A percentile compares a stretch with the other conserved stretches of the same genome.
phyloP scores from a whole-genome alignment of 208 protist genomes.

The Sergeia podlipaevii region DNA sequence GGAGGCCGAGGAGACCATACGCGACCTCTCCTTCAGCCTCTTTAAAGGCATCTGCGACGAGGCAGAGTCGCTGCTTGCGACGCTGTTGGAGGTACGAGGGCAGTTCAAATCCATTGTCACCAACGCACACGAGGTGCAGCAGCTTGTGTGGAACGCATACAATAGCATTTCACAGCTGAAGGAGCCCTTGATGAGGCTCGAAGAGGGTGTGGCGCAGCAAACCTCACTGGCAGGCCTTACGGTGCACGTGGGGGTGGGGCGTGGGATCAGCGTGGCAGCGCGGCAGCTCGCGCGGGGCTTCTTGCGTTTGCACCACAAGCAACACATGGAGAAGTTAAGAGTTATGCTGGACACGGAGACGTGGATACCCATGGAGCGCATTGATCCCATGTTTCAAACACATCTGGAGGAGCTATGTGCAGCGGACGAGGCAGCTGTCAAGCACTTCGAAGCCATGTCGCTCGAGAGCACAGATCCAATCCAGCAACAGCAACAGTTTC shows the following conservation, averaged over 20 bases:
- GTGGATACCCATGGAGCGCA: constrained; percentile 47
- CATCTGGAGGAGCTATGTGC: constrained; percentile 60
- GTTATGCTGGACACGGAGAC: constrained; percentile 66
- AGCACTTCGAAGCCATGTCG: constrained; percentile 23
- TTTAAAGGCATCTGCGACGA: constrained; percentile 17
- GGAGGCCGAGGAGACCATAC: neutral
- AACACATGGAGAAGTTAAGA: constrained; percentile 54
- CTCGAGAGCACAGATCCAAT: constrained; percentile 2
- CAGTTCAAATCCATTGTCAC: constrained; percentile 10
- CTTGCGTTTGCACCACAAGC: constrained; percentile 48
- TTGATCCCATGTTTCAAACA: constrained; percentile 54
- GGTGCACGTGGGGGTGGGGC: constrained; percentile 15
- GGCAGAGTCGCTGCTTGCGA: constrained; percentile 27
- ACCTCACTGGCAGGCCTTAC: constrained; percentile 1
- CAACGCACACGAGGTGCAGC: constrained; percentile 24
- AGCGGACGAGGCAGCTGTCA: constrained; percentile 25
- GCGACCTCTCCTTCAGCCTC: no score
- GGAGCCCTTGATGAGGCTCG: neutral
- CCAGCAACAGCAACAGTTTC: no score
- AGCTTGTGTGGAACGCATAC: constrained; percentile 16
- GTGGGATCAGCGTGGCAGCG: constrained; percentile 34
- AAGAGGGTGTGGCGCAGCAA: neutral
- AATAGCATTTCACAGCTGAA: neutral
- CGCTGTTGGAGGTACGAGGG: constrained; percentile 21
- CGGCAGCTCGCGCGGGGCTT: constrained; percentile 47